Evolutionary conservation across 352 stramenopile genomes (phyloP), one percentile per base, ranked within the genome.

Genomic region (Lagenidium giganteum): DNA sequence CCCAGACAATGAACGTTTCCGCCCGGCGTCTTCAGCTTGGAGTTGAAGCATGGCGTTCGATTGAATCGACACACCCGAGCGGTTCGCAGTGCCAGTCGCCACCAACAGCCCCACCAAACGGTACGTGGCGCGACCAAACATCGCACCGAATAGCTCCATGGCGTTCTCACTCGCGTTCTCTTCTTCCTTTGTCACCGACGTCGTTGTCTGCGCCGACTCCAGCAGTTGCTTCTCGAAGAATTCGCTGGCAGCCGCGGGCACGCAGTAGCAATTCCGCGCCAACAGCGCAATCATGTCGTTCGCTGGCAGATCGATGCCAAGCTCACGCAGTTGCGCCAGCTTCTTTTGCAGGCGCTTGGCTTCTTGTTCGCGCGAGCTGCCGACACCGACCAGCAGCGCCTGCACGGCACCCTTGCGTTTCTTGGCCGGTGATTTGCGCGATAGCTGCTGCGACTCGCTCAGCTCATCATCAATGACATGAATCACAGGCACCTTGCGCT

Each of bases 221-320:
- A 33, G 28, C 28, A 21, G 14, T 40, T 40, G 34, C 34, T n/a
- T n/a, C 46, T 93, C 81, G 47, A 90, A 93, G 63, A 83, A 88
- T 28, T 75, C 76, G 41, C 68, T 83, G 20, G 76, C 78, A 5
- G 78, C 78, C 14, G 65, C 71, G 7, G 60, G 64, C 13, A 93
- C 76, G 39, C 74, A 83, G 53, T 78, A 90, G 61, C 74, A 87
- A 42, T 88, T 87, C 34, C 69, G 70, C 30, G 74, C 62, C 36
- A 93, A 54, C 42, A 93, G 51, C 37, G 59, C 54, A 51, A 67
- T 51, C 41, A 86, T 48, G 11, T 82, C 59, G 8, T 73, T 58
- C 5, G 69, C 37, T 0, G 70, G 51, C n/a, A 93, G 48, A 2
- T 79, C 67, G 28, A 90, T 87, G 23, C 81, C 76, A 3, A 93